These are phyloP conservation scores for Tremella yokohamensis DNA, from an alignment of 768 basidiomycete genomes.

Conservation along the genomic window DNA sequence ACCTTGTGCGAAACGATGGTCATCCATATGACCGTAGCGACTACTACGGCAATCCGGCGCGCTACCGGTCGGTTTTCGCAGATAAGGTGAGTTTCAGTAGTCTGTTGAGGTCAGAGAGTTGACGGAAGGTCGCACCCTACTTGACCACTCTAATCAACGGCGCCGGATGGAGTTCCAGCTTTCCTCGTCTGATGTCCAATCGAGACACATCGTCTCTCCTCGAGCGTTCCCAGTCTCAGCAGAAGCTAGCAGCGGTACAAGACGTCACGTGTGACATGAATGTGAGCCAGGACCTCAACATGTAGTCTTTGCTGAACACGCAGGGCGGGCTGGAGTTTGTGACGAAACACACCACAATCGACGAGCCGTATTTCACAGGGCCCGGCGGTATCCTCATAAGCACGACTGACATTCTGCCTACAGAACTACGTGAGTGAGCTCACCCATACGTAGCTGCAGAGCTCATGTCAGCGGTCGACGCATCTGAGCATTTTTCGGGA, in stretches of 20 bases:
- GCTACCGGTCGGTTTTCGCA: constrained; percentile 66
- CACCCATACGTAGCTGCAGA: neutral
- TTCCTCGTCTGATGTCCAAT: constrained; percentile 74
- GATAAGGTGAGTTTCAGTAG: constrained; percentile 56
- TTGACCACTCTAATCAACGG: constrained; percentile 81
- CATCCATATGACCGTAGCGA: constrained; percentile 60
- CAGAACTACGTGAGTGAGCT: constrained; percentile 59
- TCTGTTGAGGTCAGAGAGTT: neutral
- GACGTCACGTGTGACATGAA: constrained; percentile 88
- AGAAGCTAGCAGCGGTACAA: constrained; percentile 60
- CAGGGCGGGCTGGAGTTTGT: constrained; percentile 85
- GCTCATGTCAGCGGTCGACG: constrained; percentile 59
- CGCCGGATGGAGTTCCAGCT: constrained; percentile 73
- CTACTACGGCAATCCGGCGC: constrained; percentile 70
- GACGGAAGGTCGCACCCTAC: constrained; percentile 70
- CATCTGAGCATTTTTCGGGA: constrained; percentile 70
- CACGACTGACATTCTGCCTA: constrained; percentile 86
- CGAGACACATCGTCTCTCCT: constrained; percentile 56
- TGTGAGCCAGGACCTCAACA: constrained; percentile 50
- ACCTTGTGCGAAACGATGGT: constrained; percentile 63
- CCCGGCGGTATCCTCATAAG: constrained; percentile 64
- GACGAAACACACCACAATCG: constrained; percentile 68
- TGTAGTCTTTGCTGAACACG: neutral
- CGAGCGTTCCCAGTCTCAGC: constrained; percentile 57
- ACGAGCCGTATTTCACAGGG: constrained; percentile 62